phyloP scores from a whole-genome alignment of 768 basidiomycete species.

The Xerocomus potaroensis region DNA sequence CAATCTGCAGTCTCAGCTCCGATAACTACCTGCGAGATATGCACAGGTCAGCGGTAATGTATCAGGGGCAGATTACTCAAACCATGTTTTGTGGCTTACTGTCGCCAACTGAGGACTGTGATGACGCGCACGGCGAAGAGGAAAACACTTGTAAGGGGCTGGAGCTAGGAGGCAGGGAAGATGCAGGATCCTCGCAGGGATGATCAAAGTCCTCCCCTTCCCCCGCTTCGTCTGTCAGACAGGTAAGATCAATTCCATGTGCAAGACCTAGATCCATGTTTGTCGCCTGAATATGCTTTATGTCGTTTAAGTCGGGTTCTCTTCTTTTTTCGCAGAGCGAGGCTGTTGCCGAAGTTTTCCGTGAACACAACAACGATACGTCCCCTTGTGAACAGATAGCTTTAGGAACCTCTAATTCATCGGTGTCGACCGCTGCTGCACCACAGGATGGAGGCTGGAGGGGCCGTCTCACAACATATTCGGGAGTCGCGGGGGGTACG shows the following conservation, averaged over 20 bases:
- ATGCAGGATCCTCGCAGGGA: slow-evolving; percentile 8
- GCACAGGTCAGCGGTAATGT: neutral
- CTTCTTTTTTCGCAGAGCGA: neutral
- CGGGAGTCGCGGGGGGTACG: neutral
- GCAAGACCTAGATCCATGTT: neutral
- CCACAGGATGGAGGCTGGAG: too few species aligned
- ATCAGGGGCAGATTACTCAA: neutral
- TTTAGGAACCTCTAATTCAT: neutral
- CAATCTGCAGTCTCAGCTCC: neutral
- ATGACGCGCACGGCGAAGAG: slow-evolving; percentile 38
- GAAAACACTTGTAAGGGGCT: slow-evolving; percentile 44
- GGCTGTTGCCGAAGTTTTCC: neutral
- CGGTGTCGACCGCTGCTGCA: neutral
- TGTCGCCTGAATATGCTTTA: neutral
- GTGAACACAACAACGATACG: neutral
- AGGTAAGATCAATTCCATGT: neutral
- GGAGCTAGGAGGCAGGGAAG: slow-evolving; percentile 39
- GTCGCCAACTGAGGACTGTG: slow-evolving; percentile 25
- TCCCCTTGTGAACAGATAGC: neutral
- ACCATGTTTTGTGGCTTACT: slow-evolving; percentile 16
- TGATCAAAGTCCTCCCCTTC: slow-evolving; percentile 2
- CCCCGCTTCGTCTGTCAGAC: slow-evolving; percentile 2
- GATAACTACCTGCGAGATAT: slow-evolving; percentile 1
- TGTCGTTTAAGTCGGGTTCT: neutral
- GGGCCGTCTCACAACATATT: slow-evolving; percentile 16